A percentile compares a stretch with the other conserved stretches of the same genome.
These are phyloP conservation scores for Eutrema japonicum DNA, from an alignment of 345 rosid genomes.

Conservation along the genomic window DNA sequence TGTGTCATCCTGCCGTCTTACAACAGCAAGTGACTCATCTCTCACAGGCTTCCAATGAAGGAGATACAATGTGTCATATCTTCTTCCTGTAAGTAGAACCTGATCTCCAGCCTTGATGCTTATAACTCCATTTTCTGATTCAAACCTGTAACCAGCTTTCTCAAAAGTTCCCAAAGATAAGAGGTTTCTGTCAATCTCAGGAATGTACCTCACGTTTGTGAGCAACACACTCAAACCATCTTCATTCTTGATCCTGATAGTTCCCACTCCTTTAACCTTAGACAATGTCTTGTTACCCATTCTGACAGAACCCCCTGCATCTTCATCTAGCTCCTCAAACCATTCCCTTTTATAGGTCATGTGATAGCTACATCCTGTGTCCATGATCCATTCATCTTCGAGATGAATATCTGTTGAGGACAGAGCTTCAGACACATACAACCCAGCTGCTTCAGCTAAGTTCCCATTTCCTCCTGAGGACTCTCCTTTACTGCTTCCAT, in stretches of 20 bases:
- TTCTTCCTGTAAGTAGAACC: no score
- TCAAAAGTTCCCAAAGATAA: not conserved
- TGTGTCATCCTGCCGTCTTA: no score
- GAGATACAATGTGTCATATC: no score
- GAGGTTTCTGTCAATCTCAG: not conserved
- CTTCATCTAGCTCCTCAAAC: not conserved
- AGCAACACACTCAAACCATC: not conserved
- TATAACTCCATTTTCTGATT: not conserved
- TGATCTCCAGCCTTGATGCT: not conserved
- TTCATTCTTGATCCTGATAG: no score
- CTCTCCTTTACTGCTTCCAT: not conserved
- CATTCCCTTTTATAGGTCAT: not conserved
- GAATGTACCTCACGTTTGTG: not conserved
- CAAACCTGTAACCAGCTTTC: not conserved
- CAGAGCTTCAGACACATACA: not conserved
- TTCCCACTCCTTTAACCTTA: not conserved
- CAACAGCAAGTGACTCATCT: no score
- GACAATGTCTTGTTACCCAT: not conserved
- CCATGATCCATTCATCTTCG: not conserved
- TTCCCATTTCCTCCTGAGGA: not conserved
- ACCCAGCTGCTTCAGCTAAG: not conserved
- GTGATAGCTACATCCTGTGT: not conserved
- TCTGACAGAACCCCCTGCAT: not conserved
- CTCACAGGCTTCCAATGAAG: no score
- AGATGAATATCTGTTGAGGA: not conserved